Evolutionary conservation across 2,329 filamentous ascomycete species (phyloP), one percentile per base, ranked within the genome.

Genomic region (Alternaria sp.): DNA sequence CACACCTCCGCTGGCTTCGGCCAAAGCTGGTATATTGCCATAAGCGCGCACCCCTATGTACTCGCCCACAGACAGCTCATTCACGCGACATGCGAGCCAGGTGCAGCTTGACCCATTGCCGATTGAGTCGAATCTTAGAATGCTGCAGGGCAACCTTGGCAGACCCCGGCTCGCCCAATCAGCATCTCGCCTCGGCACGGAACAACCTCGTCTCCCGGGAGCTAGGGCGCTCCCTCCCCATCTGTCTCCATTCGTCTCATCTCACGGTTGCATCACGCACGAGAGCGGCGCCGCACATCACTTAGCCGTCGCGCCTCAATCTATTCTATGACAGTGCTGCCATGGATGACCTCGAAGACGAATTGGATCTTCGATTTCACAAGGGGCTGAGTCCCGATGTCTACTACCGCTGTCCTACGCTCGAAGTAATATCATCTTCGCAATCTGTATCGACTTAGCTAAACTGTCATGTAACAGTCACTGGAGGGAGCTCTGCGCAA

Each of bases 291-390:
- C 57, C 47, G 50, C 65, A 43, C 45, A 55, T 57, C 50, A 57
- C 32, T 32, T 40, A 45, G 12, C 54, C 55, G 43, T 46, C 28
- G 44, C 52, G 49, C 44, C 23, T 43, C 52, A 50, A 47, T 19
- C 13, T 23, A 21, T 43, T 12, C 19, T 23, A 17, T 43, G 21
- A 28, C 30, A 25, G 58, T 47, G 45, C 44, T 50, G 51, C 53
- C 45, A 78, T 78, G 75, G 69, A 76, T 23, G 66, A 72, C 23
- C 70, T 77, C 40, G 73, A 77, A 32, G 75, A 77, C 53, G 71
- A 78, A 28, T 62, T 77, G 28, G 74, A 76, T 67, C 67, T 79
- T 45, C 72, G 72, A 23, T 72, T 68, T 53, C 75, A 77, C 61
- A 72, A 68, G 11, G 69, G 67, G 15, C 61, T 75, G 13, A 62